Evolutionary conservation across 306 rosid genomes (phyloP).

Genomic region (Trichosanthes cucumerina): DNA sequence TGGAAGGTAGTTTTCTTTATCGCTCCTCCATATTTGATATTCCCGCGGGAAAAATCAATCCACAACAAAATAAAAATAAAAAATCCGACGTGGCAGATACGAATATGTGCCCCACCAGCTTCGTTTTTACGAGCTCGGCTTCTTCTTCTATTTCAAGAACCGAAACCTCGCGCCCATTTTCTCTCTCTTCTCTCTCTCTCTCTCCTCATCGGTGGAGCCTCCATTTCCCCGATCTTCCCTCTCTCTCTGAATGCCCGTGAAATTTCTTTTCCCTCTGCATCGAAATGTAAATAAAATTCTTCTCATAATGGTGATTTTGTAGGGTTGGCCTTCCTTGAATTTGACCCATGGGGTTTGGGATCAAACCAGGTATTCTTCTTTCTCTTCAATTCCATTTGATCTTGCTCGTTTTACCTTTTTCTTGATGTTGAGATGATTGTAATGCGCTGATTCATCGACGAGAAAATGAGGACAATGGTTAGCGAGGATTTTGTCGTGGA

Average conservation of each 20-base stretch:
- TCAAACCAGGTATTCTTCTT: constrained; percentile 1
- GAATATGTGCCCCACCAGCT: not conserved
- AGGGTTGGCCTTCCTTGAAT: not conserved
- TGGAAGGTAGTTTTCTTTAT: not conserved
- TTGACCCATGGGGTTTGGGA: not conserved
- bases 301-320: not conserved
- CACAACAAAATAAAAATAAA: not conserved
- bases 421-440: not conserved
- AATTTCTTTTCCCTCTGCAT: not conserved
- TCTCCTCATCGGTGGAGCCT: constrained; percentile 3
- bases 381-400: not conserved
- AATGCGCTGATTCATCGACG: not conserved
- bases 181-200: not conserved
- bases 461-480: not conserved
- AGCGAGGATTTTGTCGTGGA: not conserved
- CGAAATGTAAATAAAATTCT: not conserved
- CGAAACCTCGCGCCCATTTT: not conserved
- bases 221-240: not conserved
- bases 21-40: not conserved
- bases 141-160: not conserved
- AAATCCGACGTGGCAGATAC: not conserved
- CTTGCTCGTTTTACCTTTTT: not conserved
- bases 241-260: not conserved
- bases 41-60: not conserved
- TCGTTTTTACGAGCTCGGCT: not conserved